phyloP scores from a whole-genome alignment of 352 stramenopile species.

The Aphanomyces euteiches region DNA sequence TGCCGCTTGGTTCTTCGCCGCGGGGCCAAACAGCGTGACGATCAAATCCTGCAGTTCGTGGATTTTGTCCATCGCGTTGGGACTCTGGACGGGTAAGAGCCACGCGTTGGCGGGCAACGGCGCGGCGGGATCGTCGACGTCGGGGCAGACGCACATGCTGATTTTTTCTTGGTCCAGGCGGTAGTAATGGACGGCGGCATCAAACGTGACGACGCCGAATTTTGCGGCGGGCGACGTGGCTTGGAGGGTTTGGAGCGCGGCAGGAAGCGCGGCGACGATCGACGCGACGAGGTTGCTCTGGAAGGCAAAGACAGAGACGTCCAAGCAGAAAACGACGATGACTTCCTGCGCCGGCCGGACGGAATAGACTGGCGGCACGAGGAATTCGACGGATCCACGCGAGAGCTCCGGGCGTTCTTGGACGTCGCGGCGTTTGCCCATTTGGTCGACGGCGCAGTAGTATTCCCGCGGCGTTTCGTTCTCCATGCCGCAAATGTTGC shows the following conservation, averaged over 20 bases:
- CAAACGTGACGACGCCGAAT: slow-evolving; percentile 85
- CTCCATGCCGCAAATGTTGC: slow-evolving; percentile 83
- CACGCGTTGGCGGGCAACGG: slow-evolving; percentile 70
- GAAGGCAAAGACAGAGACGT: slow-evolving; percentile 82
- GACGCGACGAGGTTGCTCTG: slow-evolving; percentile 61
- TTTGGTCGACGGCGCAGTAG: slow-evolving; percentile 84
- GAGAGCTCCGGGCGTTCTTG: slow-evolving; percentile 75
- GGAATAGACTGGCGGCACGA: slow-evolving; percentile 78
- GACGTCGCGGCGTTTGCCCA: slow-evolving; percentile 74
- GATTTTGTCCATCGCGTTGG: slow-evolving; percentile 63
- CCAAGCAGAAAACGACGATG: slow-evolving; percentile 84
- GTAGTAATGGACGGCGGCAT: slow-evolving; percentile 81
- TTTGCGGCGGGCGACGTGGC: slow-evolving; percentile 82
- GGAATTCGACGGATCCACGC: slow-evolving; percentile 80
- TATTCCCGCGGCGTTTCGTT: slow-evolving; percentile 85
- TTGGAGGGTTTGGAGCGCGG: slow-evolving; percentile 58
- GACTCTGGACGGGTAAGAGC: slow-evolving; percentile 80
- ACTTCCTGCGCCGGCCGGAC: slow-evolving; percentile 76
- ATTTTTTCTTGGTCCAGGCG: slow-evolving; percentile 70
- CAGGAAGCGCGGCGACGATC: slow-evolving; percentile 71
- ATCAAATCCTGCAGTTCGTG: slow-evolving; percentile 65
- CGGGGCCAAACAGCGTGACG: slow-evolving; percentile 58
- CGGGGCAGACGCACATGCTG: slow-evolving; percentile 69
- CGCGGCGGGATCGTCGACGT: slow-evolving; percentile 74
- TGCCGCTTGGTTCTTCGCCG: slow-evolving; percentile 72